Percentiles rank a stretch among this genome's conserved stretches.
Conservation (phyloP, 2,329 filamentous ascomycete genomes). For the Fusarium chuoi region DNA sequence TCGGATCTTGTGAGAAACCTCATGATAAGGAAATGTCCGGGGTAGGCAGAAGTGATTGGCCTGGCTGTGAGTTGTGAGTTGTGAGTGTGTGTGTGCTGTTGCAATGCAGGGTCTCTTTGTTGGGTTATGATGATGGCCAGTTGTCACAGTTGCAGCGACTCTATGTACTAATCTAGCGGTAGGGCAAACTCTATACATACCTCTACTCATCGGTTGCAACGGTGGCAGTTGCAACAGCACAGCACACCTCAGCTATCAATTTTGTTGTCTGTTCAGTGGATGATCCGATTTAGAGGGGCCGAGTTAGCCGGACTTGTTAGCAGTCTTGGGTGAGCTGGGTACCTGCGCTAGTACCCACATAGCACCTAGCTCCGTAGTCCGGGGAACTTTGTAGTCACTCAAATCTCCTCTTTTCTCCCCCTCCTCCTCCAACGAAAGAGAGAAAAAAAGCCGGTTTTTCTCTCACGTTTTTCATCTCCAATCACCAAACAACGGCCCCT, state of each 20-base stretch:
- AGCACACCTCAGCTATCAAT: neutral
- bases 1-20: slow-evolving; percentile 22
- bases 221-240: neutral
- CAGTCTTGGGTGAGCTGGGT: neutral
- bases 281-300: slow-evolving; percentile 11
- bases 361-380: neutral
- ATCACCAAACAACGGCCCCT: slow-evolving; percentile 16
- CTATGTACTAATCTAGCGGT: neutral
- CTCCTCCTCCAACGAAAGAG: neutral
- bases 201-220: neutral
- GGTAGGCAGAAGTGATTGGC: neutral
- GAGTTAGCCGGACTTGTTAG: slow-evolving; percentile 11
- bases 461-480: neutral
- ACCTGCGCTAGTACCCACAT: slow-evolving; percentile 9
- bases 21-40: slow-evolving; percentile 21
- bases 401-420: neutral
- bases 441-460: neutral
- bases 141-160: neutral
- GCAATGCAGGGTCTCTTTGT: neutral
- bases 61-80: neutral
- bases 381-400: neutral
- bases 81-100: neutral
- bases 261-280: neutral
- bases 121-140: neutral
- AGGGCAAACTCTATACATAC: neutral